phyloP scores from a whole-genome alignment of 805 yeast genomes.

The Torulaspora microellipsoides region DNA sequence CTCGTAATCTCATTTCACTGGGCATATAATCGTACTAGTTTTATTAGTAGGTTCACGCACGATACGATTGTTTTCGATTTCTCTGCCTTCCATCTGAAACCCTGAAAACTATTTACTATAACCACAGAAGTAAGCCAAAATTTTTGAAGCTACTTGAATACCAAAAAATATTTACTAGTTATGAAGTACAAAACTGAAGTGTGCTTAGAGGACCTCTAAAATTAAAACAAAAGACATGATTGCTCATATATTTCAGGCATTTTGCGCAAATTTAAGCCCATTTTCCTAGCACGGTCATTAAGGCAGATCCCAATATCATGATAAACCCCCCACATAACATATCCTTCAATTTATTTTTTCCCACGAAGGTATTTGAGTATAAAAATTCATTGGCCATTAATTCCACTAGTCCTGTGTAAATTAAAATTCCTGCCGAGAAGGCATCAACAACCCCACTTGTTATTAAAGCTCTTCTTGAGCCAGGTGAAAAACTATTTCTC shows the following conservation, averaged over 20 bases:
- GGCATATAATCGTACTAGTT: too few species aligned
- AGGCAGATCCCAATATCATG: slow-evolving; percentile 63
- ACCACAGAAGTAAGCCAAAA: too few species aligned
- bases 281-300: slow-evolving; percentile 72
- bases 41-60: too few species aligned
- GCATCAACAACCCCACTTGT: slow-evolving; percentile 72
- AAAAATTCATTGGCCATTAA: slow-evolving; percentile 70
- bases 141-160: too few species aligned
- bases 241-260: background rate
- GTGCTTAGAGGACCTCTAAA: background rate
- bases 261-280: slow-evolving; percentile 48
- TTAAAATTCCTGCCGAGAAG: slow-evolving; percentile 69
- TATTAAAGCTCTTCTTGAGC: slow-evolving; percentile 53
- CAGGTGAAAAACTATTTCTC: slow-evolving; percentile 55
- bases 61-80: too few species aligned
- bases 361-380: slow-evolving; percentile 58
- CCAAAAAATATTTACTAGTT: too few species aligned
- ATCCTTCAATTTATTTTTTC: slow-evolving; percentile 48
- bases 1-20: background rate
- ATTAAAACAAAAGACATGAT: background rate
- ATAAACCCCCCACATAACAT: slow-evolving; percentile 49
- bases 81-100: too few species aligned
- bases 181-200: background rate
- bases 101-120: too few species aligned
- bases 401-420: slow-evolving; percentile 75